Evolutionary conservation across 2,329 filamentous ascomycete genomes (phyloP).

Genomic region (Penicillium aurantiogriseum): DNA sequence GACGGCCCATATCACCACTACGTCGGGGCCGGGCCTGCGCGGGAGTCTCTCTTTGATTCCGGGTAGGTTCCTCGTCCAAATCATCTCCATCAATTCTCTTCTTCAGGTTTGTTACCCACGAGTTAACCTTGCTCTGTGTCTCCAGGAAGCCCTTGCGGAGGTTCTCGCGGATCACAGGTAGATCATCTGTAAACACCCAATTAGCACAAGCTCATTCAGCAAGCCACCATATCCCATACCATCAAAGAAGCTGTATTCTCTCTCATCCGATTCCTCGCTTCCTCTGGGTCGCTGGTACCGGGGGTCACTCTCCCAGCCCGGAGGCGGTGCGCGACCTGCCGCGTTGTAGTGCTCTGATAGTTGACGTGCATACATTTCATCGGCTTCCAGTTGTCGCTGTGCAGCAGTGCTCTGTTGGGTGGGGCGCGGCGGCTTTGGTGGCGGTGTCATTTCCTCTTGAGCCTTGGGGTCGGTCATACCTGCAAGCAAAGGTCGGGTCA

Average conservation of each 20-base stretch:
- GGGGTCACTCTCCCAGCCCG: slow-evolving; percentile 32
- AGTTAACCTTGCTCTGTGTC: slow-evolving; percentile 88
- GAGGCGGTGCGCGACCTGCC: slow-evolving; percentile 33
- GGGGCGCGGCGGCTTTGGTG: slow-evolving; percentile 77
- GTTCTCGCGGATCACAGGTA: slow-evolving; percentile 89
- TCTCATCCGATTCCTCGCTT: slow-evolving; percentile 63
- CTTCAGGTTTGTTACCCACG: slow-evolving; percentile 86
- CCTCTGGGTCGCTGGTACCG: slow-evolving; percentile 48
- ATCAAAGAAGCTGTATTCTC: slow-evolving; percentile 88
- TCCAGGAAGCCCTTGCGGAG: slow-evolving; percentile 92
- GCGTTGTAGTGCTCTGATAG: slow-evolving; percentile 84
- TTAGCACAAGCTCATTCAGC: slow-evolving; percentile 11
- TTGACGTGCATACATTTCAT: slow-evolving; percentile 88
- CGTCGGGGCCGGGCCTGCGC: slow-evolving; percentile 54
- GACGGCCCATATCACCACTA: slow-evolving; percentile 62
- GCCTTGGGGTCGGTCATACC: slow-evolving; percentile 80
- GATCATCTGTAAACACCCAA: slow-evolving; percentile 62
- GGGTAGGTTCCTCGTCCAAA: slow-evolving; percentile 42
- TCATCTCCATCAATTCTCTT: slow-evolving; percentile 92
- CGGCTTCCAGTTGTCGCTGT: slow-evolving; percentile 79
- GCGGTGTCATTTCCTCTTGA: slow-evolving; percentile 60
- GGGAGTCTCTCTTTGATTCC: slow-evolving; percentile 32
- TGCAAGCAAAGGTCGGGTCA: slow-evolving; percentile 32
- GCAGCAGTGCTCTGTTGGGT: slow-evolving; percentile 56
- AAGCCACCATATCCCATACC: slow-evolving; percentile 41